phyloP scores from a whole-genome alignment of 208 protist species.

The Wallacemonas collosoma region DNA sequence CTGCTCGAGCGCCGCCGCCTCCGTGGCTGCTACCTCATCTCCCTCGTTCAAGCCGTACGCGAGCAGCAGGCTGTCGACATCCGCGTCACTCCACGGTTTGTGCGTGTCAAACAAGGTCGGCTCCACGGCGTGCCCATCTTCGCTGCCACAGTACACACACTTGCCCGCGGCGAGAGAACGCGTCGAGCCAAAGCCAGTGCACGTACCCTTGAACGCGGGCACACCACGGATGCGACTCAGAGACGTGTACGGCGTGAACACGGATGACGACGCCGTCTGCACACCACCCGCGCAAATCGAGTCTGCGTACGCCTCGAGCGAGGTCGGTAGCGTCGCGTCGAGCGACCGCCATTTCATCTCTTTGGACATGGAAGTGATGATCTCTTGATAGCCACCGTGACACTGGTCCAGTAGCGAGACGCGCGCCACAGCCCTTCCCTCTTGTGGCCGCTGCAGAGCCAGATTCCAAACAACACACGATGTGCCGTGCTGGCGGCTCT shows the following conservation, averaged over 20 bases:
- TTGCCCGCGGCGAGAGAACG: slow-evolving; percentile 33
- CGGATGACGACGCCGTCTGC: not conserved
- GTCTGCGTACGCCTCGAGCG: not conserved
- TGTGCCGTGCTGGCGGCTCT: slow-evolving; percentile 25
- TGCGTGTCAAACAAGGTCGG: slow-evolving; percentile 35
- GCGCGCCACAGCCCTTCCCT: not conserved
- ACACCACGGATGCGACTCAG: slow-evolving; percentile 63
- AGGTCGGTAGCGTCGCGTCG: slow-evolving; percentile 30
- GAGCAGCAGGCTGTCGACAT: slow-evolving; percentile 47
- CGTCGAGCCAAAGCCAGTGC: slow-evolving; percentile 76
- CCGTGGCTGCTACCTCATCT: slow-evolving; percentile 75
- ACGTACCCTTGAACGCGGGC: slow-evolving; percentile 70
- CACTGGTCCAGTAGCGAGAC: slow-evolving; percentile 70
- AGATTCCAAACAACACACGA: slow-evolving; percentile 64
- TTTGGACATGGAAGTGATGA: slow-evolving; percentile 66
- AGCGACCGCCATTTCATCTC: slow-evolving; percentile 53
- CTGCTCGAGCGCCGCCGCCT: slow-evolving; percentile 43
- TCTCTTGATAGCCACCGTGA: slow-evolving; percentile 66
- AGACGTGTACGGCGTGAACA: slow-evolving; percentile 51
- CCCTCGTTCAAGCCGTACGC: slow-evolving; percentile 46
- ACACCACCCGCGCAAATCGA: not conserved
- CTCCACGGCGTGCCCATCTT: slow-evolving; percentile 61
- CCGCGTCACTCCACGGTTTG: slow-evolving; percentile 46
- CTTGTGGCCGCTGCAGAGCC: slow-evolving; percentile 17
- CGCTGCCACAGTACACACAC: slow-evolving; percentile 62